Conservation (phyloP, 1,284 basidiomycete genomes). For the Vanrija sp. region DNA sequence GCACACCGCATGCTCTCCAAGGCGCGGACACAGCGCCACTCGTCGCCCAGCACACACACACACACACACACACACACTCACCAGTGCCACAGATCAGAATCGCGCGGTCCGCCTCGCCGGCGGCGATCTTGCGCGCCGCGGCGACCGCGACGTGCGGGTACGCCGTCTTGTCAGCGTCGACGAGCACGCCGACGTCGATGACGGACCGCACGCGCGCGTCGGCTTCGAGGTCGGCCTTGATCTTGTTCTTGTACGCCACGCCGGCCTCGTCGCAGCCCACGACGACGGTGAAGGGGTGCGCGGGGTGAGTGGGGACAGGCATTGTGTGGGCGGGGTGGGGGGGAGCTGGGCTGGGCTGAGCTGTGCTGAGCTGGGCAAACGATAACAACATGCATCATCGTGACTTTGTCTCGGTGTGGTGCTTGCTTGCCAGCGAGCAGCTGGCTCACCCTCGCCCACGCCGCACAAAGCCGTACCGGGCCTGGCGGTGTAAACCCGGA, state of each 20-base stretch:
- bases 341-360: background rate
- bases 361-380: background rate
- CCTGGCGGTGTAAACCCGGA: too few relatives aligned
- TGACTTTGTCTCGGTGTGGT: too few relatives aligned
- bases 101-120: conserved; percentile 50
- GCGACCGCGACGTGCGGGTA: conserved; percentile 52
- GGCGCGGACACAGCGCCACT: background rate
- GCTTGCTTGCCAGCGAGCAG: too few relatives aligned
- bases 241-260: conserved; percentile 33
- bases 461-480: too few relatives aligned
- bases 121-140: conserved; percentile 48
- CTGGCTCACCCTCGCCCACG: too few relatives aligned
- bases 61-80: conserved; percentile 7
- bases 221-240: conserved; percentile 36
- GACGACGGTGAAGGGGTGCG: conserved; percentile 37
- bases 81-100: conserved; percentile 52
- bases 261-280: conserved; percentile 43
- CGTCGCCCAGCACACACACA: background rate
- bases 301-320: background rate
- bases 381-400: too few relatives aligned
- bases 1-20: background rate
- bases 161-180: conserved; percentile 40
- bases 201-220: conserved; percentile 38
- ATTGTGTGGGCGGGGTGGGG: background rate
- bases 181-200: conserved; percentile 40